Percentiles rank a stretch among this genome's conserved stretches.
Evolutionary conservation across 306 rosid species (phyloP).

Genomic region (Quercus aquifolioides): DNA sequence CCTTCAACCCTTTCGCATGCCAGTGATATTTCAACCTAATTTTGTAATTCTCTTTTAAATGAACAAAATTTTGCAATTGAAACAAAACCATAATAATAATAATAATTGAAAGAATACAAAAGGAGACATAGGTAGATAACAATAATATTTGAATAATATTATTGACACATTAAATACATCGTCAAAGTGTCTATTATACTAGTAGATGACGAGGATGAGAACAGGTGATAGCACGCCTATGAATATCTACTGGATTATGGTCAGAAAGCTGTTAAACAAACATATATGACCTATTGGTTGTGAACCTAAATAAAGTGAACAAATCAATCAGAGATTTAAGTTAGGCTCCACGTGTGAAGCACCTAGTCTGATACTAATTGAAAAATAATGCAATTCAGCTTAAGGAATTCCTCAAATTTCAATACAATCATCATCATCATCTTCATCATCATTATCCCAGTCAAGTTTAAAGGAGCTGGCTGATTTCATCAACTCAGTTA

Average conservation of each 20-base stretch:
- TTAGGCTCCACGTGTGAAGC: neutral
- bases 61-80: no score
- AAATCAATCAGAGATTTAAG: neutral
- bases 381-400: neutral
- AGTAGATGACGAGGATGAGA: neutral
- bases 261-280: neutral
- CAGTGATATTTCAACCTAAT: no score
- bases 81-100: no score
- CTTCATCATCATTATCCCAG: conserved; percentile 61
- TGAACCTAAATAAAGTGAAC: neutral
- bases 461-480: conserved; percentile 62
- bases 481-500: conserved; percentile 91
- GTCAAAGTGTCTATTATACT: neutral
- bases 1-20: no score
- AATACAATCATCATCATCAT: conserved; percentile 55
- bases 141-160: neutral
- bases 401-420: conserved; percentile 46
- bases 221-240: neutral
- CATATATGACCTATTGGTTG: neutral
- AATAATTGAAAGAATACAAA: no score
- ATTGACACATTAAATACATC: neutral
- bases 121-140: neutral
- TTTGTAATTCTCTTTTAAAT: no score
- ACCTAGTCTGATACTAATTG: neutral
- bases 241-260: neutral